A percentile compares a stretch with the other conserved stretches of the same genome.
Evolutionary conservation across 2,329 filamentous ascomycete species (phyloP).

Genomic region (Neodidymelliopsis sp.): DNA sequence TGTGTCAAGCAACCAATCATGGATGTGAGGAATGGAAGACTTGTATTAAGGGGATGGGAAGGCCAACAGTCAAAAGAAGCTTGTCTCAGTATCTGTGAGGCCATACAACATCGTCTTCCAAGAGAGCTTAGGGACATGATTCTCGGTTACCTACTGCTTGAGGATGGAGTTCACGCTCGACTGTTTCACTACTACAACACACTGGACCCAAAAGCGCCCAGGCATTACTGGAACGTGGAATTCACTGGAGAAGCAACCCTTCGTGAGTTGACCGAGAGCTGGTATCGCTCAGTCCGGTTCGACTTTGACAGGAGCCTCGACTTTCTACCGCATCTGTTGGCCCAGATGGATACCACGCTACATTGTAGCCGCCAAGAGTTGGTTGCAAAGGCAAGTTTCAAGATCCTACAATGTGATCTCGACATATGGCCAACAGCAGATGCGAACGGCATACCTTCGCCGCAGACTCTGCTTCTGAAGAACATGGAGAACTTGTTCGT

Average conservation of each 20-base stretch:
- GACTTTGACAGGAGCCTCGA: constrained; percentile 16
- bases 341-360: constrained; percentile 12
- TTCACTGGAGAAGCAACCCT: constrained; percentile 14
- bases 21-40: not conserved
- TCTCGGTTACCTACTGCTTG: constrained; percentile 13
- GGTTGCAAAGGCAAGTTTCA: constrained; percentile 13
- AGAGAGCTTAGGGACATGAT: constrained; percentile 22
- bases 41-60: not conserved
- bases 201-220: constrained; percentile 16
- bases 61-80: not conserved
- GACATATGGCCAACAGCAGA: constrained; percentile 15
- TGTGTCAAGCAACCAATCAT: not conserved
- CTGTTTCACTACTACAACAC: constrained; percentile 15
- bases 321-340: constrained; percentile 16
- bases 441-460: constrained; percentile 12
- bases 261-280: constrained; percentile 14
- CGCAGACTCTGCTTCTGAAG: constrained; percentile 9
- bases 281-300: constrained; percentile 15
- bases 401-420: constrained; percentile 12
- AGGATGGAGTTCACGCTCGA: constrained; percentile 14
- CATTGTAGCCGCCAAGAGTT: constrained; percentile 9
- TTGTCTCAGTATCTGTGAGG: constrained; percentile 9
- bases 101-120: constrained; percentile 13
- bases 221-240: constrained; percentile 16
- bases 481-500: constrained; percentile 16